Evolutionary conservation across 345 rosid species (phyloP), one percentile per base, ranked within the genome.

Genomic region (Arabis hirsuta): DNA sequence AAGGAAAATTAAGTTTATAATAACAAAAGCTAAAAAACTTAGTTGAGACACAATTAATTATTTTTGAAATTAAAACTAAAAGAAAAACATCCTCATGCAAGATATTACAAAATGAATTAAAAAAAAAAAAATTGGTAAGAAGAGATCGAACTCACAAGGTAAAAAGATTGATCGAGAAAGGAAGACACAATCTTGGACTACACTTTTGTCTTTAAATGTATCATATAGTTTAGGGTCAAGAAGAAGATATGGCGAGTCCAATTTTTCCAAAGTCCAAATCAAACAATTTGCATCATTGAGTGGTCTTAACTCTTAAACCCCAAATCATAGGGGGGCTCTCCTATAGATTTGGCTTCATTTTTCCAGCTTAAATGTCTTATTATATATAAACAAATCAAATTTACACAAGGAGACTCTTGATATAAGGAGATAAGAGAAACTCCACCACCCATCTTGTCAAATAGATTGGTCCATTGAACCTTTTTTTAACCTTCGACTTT

Each of bases 401-500:
- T 65, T 65, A 55, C 59, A 57, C 66, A 65, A 73, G 72, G 50
- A 65, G 60, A 16, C 72, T 48, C 60, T 66, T 57, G 66, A 65
- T 65, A 65, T 26, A 73, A 58, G 3, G 73, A 67, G 67, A 67
- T 67, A 74, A 67, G 62, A 43, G 53, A 26, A 42, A 50, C 43
- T 14, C 55, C 24, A 74, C 73, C 73, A 74, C 68, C 47, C 73
- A 74, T 59, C 39, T 58, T 73, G 46, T 57, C 38, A 11, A 13
- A 66, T 73, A 73, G 72, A 67, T 67, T 67, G 78, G 78, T 67
- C 78, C 78, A 67, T 7, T 8, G n/a, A 59, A 67, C 73, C 73
- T 74, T 48, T 41, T 13, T 52, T 51, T 48, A n/a, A 22, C 19
- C 55, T 52, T 67, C 68, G 14, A 50, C 72, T 73, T 56, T 47